Evolutionary conservation across 768 basidiomycete genomes (phyloP), one percentile per base, ranked within the genome.

Genomic region (Ramaria sp.): DNA sequence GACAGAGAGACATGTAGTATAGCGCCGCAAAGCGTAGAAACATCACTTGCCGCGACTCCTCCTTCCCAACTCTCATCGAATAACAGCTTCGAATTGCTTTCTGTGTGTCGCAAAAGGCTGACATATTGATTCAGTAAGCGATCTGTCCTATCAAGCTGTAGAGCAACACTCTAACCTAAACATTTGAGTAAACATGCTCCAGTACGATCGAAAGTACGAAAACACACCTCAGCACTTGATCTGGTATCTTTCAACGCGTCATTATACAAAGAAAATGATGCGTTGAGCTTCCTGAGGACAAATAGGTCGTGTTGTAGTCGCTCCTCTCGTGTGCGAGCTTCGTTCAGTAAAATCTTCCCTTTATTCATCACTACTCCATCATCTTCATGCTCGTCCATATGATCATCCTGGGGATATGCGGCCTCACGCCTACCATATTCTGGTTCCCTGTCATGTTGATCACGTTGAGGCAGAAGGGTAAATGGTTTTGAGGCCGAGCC

Each of bases 31-130:
- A 15, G 34, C 6, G 10, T 36, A 22, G 36, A 43, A 43, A 28
- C 50, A 45, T 22, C 6, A 70, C 79, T 69, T 62, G 87, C 88
- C 42, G 72, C 78, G 57, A 85, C 83, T 37, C 81, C 84, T 1
- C 88, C 88, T 52, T 77, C 69, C 85, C 85, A 90, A 56, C 77
- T 69, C 57, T 87, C 83, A 63, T 90, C 87, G 57, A 88, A 81
- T 16, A 90, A 78, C 55, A 89, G 66, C 28, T 77, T 76, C 2
- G 85, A 70, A 57, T 78, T 74, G 13, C 78, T 75, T 65, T 88
- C 87, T 1, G 86, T 85, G 64, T 78, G 81, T 5, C 78, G 76
- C 18, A 90, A 70, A 45, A 87, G 78, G 39, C 68, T 69, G 41
- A 85, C 77, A 63, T 90, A 90, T 73, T 81, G 85, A 66, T 86